phyloP scores from a whole-genome alignment of 768 basidiomycete genomes.

The Kwoniella heveanensis region DNA sequence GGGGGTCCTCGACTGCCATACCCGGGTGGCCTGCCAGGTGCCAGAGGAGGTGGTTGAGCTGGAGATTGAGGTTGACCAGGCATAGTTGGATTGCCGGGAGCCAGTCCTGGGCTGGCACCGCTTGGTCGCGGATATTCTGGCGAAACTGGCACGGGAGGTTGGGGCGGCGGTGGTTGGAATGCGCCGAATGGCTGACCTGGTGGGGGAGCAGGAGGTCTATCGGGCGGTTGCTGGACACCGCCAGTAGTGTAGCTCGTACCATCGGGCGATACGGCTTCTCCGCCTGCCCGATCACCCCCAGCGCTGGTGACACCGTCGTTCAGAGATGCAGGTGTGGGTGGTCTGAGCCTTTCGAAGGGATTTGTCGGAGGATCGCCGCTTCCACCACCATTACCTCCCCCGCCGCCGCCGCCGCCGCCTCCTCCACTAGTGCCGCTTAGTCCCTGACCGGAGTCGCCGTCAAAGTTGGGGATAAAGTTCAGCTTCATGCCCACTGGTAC shows the following conservation, averaged over 20 bases:
- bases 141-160: too few relatives aligned
- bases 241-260: background rate
- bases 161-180: background rate
- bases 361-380: background rate
- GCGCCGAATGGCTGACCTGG: background rate
- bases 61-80: background rate
- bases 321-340: background rate
- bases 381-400: background rate
- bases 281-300: too few relatives aligned
- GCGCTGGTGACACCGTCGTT: background rate
- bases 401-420: background rate
- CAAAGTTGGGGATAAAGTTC: conserved; percentile 5
- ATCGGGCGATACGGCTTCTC: background rate
- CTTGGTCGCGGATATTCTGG: too few relatives aligned
- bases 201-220: background rate
- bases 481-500: conserved; percentile 11
- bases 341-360: background rate
- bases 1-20: background rate
- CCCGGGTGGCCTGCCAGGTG: background rate
- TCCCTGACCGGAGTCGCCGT: background rate
- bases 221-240: background rate
- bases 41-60: background rate
- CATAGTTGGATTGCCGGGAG: too few relatives aligned
- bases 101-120: too few relatives aligned
- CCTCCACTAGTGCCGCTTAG: background rate